These are phyloP conservation scores for Fusarium humuli DNA, from an alignment of 2,329 filamentous ascomycete species.

Conservation along the genomic window DNA sequence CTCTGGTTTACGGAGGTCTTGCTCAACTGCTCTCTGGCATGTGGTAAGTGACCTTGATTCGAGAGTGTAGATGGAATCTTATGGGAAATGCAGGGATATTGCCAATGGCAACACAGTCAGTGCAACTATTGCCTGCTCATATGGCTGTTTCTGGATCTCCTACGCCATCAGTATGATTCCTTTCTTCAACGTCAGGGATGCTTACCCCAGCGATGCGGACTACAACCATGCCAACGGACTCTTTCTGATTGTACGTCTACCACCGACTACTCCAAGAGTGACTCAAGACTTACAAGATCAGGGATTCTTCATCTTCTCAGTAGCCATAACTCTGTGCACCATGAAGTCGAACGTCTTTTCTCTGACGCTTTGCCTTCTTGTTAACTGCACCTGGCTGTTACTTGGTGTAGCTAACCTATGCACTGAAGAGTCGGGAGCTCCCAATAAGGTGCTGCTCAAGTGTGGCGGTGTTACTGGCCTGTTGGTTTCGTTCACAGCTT, in stretches of 20 bases:
- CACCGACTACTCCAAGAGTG: rapidly evolving
- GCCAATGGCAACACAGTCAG: conserved; percentile 16
- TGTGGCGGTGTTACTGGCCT: conserved; percentile 11
- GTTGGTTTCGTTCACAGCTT: conserved; percentile 5
- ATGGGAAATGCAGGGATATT: neutral
- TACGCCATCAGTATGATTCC: conserved; percentile 18
- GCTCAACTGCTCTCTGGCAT: conserved; percentile 15
- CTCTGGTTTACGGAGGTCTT: conserved; percentile 6
- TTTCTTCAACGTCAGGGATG: conserved; percentile 7
- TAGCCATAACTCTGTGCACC: neutral
- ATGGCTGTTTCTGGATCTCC: conserved; percentile 25
- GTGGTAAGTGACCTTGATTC: too few species aligned
- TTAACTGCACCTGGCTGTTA: conserved; percentile 12
- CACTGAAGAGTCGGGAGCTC: conserved; percentile 7
- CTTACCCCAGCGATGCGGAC: conserved; percentile 1
- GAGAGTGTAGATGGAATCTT: too few species aligned
- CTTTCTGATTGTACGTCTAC: neutral
- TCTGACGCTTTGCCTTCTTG: conserved; percentile 14
- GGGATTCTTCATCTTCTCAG: conserved; percentile 23
- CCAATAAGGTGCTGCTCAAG: conserved; percentile 1
- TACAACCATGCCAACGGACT: conserved; percentile 22
- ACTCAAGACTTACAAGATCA: neutral
- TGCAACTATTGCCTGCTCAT: conserved; percentile 7
- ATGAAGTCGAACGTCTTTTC: conserved; percentile 26
- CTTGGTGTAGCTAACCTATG: conserved; percentile 4